Conservation (phyloP, 2,329 filamentous ascomycete species). For the Claviceps pazoutovae region DNA sequence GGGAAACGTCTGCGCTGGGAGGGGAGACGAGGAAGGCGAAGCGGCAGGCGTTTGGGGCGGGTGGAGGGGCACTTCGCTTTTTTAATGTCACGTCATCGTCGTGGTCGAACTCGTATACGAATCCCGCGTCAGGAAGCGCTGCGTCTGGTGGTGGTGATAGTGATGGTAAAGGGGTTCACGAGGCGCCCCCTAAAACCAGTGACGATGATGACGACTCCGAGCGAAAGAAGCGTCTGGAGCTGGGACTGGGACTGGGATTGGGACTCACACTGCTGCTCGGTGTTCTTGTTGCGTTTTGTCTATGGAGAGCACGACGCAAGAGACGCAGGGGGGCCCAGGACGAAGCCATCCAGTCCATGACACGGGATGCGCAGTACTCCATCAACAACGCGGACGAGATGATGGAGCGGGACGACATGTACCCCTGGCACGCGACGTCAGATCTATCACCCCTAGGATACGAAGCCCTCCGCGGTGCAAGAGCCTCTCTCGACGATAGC, state of each 20-base stretch:
- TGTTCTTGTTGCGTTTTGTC: slow-evolving; percentile 33
- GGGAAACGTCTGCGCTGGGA: slow-evolving; percentile 28
- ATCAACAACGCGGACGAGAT: slow-evolving; percentile 31
- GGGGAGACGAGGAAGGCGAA: slow-evolving; percentile 13
- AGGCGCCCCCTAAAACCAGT: too few species aligned
- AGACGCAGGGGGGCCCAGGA: slow-evolving; percentile 26
- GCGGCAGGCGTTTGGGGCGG: slow-evolving; percentile 16
- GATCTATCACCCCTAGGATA: slow-evolving; percentile 32
- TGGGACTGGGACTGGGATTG: slow-evolving; percentile 52
- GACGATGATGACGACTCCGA: background rate
- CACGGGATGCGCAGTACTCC: slow-evolving; percentile 35
- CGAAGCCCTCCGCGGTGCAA: slow-evolving; percentile 30
- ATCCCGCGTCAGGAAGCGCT: slow-evolving; percentile 19
- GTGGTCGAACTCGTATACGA: slow-evolving; percentile 38
- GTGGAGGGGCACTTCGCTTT: slow-evolving; percentile 24
- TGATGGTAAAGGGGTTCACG: background rate
- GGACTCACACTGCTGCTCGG: slow-evolving; percentile 37
- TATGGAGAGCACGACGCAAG: slow-evolving; percentile 31
- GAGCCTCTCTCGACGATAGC: slow-evolving; percentile 17
- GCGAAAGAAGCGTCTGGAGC: background rate
- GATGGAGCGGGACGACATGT: slow-evolving; percentile 22
- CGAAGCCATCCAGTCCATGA: slow-evolving; percentile 32
- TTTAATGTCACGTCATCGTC: slow-evolving; percentile 43
- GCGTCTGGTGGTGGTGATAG: background rate
- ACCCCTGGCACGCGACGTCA: slow-evolving; percentile 4